Percentiles rank a stretch among this genome's conserved stretches.
These are phyloP conservation scores for Sanguinoderma infundibulare DNA, from an alignment of 1,284 basidiomycete species.

Conservation along the genomic window DNA sequence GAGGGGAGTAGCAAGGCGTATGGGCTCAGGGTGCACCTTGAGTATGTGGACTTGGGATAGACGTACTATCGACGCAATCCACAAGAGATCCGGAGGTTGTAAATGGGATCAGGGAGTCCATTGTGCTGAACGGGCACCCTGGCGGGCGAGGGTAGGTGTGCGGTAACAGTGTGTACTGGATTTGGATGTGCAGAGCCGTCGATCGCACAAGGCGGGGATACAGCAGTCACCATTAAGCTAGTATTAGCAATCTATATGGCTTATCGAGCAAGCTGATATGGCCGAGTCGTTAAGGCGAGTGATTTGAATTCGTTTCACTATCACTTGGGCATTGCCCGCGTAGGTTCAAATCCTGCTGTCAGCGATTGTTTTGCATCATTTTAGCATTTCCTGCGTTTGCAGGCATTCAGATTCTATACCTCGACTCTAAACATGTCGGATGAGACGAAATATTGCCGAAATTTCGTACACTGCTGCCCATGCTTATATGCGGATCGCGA, in stretches of 20 bases:
- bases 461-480: too few relatives aligned
- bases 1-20: slow-evolving; percentile 32
- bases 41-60: slow-evolving; percentile 56
- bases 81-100: slow-evolving; percentile 96
- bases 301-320: slow-evolving; percentile 65
- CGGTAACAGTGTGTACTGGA: not conserved
- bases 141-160: not conserved
- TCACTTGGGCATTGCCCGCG: slow-evolving; percentile 79
- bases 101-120: slow-evolving; percentile 96
- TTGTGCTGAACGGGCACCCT: slow-evolving; percentile 36
- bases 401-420: not conserved
- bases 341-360: slow-evolving; percentile 83
- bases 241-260: not conserved
- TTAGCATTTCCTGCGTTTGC: slow-evolving; percentile 7
- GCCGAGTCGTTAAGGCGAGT: slow-evolving; percentile 86
- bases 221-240: not conserved
- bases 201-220: not conserved
- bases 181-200: not conserved
- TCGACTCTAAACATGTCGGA: too few relatives aligned
- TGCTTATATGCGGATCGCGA: too few relatives aligned
- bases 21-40: slow-evolving; percentile 57
- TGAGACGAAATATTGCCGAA: too few relatives aligned
- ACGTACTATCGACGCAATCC: slow-evolving; percentile 99
- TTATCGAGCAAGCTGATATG: slow-evolving; percentile 61
- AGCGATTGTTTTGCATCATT: slow-evolving; percentile 68